Base-by-base conservation (phyloP, 768 basidiomycete species). In the Pisolithus tinctorius region DNA sequence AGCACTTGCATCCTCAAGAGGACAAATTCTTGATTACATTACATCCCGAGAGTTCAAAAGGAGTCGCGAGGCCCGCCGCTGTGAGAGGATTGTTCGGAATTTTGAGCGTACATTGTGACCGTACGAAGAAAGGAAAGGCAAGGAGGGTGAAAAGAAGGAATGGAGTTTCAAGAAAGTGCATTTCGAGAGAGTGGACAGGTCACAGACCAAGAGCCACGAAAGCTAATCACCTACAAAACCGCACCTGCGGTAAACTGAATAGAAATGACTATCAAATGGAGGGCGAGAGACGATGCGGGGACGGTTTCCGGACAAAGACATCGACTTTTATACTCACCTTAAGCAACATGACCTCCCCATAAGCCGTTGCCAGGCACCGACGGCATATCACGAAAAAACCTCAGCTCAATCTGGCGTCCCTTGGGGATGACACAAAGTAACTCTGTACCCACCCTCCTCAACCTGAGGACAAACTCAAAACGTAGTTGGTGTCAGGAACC, bases 11-110 rank as follows among this genome's bases (percentile, higher is more conserved):
- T 38, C 23, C 27, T 23, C 25, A 37, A 6, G 43, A 1, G 4
- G 7, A 8, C n/a, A 29, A 42, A 2, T 23, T 1, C 2, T 7
- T 29, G 20, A 61, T 48, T 29, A 63, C 63, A 25, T 64, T 65
- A 42, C 63, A 64, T 47, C 63, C 64, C 0, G 61, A 63, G 51
- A 66, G 42, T 10, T 55, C 41, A 13, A 63, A 64, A 8, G 63
- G 64, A 1, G 59, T 61, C 4, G 63, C 61, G n/a, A 64, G 63
- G 20, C 63, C 63, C 38, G 59, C 30, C 13, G 61, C 59, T 26
- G 57, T 63, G 20, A 64, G 59, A 11, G 63, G 57, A 30, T 57
- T 53, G 3, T 43, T 23, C 39, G 63, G 63, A 4, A 63, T 49
- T 36, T 58, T 53, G 44, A 63, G 17, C 27, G 52, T 55, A 44